Conservation (phyloP, 495 filamentous ascomycete species). For the Trichoderma gamsii region DNA sequence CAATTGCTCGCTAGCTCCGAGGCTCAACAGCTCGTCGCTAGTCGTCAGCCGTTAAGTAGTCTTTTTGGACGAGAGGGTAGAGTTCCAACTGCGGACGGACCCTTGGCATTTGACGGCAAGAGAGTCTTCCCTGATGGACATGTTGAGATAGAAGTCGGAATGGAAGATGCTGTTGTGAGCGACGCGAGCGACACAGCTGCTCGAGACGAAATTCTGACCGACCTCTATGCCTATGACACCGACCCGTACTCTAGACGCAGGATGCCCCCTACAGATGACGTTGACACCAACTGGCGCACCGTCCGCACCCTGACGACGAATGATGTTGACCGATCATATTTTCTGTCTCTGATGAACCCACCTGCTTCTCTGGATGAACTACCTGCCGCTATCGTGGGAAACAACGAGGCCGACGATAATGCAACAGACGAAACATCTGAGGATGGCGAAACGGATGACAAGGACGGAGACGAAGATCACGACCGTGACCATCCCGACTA, state of each 20-base stretch:
- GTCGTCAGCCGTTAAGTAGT: constrained; percentile 74
- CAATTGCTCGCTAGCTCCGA: constrained; percentile 66
- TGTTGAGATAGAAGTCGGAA: constrained; percentile 51
- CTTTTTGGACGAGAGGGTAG: constrained; percentile 55
- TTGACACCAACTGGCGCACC: constrained; percentile 2
- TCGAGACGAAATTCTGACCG: constrained; percentile 37
- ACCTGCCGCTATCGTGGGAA: constrained; percentile 3
- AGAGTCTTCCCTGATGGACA: constrained; percentile 52
- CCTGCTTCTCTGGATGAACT: constrained; percentile 9
- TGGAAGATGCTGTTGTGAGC: constrained; percentile 32
- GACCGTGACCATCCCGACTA: constrained; percentile 18
- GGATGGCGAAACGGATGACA: constrained; percentile 18
- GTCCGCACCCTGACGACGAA: constrained; percentile 7
- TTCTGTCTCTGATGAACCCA: constrained; percentile 21
- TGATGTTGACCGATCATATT: constrained; percentile 29
- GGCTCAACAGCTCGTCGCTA: constrained; percentile 64
- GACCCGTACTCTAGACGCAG: constrained; percentile 18
- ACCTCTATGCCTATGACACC: constrained; percentile 29
- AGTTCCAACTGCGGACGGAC: constrained; percentile 54
- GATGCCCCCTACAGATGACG: constrained; percentile 7
- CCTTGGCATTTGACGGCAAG: constrained; percentile 60
- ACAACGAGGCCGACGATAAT: constrained; percentile 16
- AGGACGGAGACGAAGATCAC: constrained; percentile 24
- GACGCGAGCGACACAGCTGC: constrained; percentile 36
- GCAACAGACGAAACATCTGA: constrained; percentile 3